Evolutionary conservation across 169 alveolate species (phyloP).

Genomic region (Plasmodium adleri): DNA sequence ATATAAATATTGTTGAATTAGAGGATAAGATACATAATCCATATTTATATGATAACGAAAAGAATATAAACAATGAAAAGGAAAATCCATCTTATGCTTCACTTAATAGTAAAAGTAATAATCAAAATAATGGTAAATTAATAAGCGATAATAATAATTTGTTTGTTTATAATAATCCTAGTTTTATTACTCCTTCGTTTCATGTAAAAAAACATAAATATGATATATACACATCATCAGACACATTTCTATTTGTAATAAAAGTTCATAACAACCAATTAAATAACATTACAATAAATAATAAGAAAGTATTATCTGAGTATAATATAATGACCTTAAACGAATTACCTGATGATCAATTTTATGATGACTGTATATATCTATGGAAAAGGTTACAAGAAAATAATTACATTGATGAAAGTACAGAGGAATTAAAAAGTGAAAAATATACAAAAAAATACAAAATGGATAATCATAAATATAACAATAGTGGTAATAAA

Average conservation of each 20-base stretch:
- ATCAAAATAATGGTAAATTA: background rate
- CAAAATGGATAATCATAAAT: background rate
- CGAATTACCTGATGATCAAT: constrained; percentile 15
- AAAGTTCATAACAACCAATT: constrained; percentile 2
- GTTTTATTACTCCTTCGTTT: constrained; percentile 32
- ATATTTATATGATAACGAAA: background rate
- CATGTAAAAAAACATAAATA: constrained; percentile 16
- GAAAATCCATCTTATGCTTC: background rate
- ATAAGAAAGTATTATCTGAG: constrained; percentile 21
- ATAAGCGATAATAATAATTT: background rate
- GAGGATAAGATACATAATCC: background rate
- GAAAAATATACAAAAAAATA: background rate
- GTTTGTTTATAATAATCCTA: background rate
- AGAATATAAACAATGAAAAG: no score
- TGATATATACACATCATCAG: constrained; percentile 19
- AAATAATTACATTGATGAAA: background rate
- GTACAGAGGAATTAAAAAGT: background rate
- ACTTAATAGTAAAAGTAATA: background rate
- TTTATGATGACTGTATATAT: constrained; percentile 32
- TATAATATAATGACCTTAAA: constrained; percentile 26
- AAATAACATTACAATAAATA: constrained; percentile 25
- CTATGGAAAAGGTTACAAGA: constrained; percentile 5
- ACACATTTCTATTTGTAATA: constrained; percentile 21
- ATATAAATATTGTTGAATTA: constrained; percentile 14
- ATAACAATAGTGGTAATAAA: no score